phyloP scores from a whole-genome alignment of 2,329 filamentous ascomycete genomes.

The Penicillium polonicum region DNA sequence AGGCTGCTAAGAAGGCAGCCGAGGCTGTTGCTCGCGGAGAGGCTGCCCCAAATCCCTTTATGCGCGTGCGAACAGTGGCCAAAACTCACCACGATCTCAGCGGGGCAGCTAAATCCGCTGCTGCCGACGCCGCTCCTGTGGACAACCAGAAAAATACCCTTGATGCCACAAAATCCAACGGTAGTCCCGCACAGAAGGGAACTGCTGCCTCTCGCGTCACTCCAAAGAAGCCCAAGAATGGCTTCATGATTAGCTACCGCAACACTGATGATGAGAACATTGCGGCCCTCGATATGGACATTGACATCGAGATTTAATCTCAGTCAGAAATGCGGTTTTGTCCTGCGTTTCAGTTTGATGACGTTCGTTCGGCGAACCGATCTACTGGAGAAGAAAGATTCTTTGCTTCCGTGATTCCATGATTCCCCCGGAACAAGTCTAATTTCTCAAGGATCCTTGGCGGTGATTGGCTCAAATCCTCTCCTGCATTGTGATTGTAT shows the following conservation, averaged over 20 bases:
- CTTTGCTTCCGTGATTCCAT: background rate
- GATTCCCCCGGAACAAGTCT: background rate
- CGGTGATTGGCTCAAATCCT: background rate
- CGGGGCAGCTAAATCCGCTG: conserved; percentile 31
- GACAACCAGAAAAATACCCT: conserved; percentile 49
- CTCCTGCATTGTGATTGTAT: conserved; percentile 3
- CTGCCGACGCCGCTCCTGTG: conserved; percentile 19
- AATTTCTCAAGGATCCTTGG: background rate
- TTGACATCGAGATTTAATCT: conserved; percentile 78
- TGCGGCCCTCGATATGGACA: conserved; percentile 80
- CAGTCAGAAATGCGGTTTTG: background rate
- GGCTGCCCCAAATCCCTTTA: conserved; percentile 52
- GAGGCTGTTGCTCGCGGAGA: conserved; percentile 64
- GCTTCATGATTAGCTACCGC: conserved; percentile 68
- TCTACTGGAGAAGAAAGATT: background rate
- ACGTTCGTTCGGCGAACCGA: background rate
- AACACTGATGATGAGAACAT: conserved; percentile 92
- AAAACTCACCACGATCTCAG: conserved; percentile 66
- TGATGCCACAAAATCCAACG: conserved; percentile 51
- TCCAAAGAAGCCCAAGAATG: conserved; percentile 42
- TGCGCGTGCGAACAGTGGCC: conserved; percentile 64
- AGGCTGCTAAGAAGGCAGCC: conserved; percentile 60
- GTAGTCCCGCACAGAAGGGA: conserved; percentile 50
- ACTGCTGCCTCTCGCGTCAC: conserved; percentile 43
- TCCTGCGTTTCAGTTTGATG: background rate